Base-by-base conservation (phyloP, 2,329 filamentous ascomycete species). In the Claviceps quebecensis region DNA sequence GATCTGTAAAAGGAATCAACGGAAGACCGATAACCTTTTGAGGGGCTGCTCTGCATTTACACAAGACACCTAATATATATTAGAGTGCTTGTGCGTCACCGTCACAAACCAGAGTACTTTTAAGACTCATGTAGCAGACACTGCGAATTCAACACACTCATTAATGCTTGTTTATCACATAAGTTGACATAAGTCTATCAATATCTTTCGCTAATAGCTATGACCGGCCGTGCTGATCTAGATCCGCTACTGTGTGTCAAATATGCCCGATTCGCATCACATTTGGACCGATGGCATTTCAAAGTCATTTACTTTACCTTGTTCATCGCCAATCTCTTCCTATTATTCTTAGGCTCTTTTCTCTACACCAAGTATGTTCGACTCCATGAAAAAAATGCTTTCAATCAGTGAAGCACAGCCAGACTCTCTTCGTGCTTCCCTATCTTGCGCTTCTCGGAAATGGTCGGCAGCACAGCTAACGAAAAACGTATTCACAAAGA, bases 271-370 rank as follows among this genome's bases (percentile, higher is more conserved):
- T 75, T 75, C 56, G 70, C 72, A 29, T 61, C 67, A 5, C 59
- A 69, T 53, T 60, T 75, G 54, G 64, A 63, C 11, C 58, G 68
- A 49, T 60, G 62, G 58, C 64, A 74, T 55, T 73, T 73, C 54
- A 69, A 71, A 54, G 57, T 68, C 13, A 61, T 75, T 23, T 76
- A 73, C 61, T 76, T 72, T 72, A 55, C 59, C 11, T 54, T 76
- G 48, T 76, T 75, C 56, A 56, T 67, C 23, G 58, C 65, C 17
- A 73, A 74, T 49, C 56, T 75, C 0, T 47, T 69, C 8, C 59
- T 75, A 16, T 63, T 76, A 26, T 75, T 72, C 49, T 53, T 70
- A 13, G 67, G 68, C 8, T 72, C 73, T 1, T 70, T 67, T 60
- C 59, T 62, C 11, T 72, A 69, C 46, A 69, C 59, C 39, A 64